A percentile compares a stretch with the other conserved stretches of the same genome.
phyloP scores from a whole-genome alignment of 495 filamentous ascomycete genomes.

The Chaetomium fimeti region DNA sequence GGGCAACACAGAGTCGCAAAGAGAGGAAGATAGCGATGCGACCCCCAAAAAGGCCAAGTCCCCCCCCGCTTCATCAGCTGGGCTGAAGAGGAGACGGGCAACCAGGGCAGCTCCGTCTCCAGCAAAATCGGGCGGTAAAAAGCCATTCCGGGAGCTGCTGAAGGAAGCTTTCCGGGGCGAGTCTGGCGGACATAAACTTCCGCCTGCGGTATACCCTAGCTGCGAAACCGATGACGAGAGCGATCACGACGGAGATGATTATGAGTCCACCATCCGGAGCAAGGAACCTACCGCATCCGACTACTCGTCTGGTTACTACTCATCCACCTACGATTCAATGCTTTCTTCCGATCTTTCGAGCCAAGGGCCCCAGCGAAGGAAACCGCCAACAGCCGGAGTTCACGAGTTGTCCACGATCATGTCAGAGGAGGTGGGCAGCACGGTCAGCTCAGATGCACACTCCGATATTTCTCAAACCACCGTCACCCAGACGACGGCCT shows the following conservation, averaged over 20 bases:
- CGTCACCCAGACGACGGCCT: slow-evolving; percentile 46
- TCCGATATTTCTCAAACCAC: slow-evolving; percentile 51
- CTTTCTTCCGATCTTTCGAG: slow-evolving; percentile 31
- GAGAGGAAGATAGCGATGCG: slow-evolving; percentile 32
- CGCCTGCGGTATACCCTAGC: slow-evolving; percentile 46
- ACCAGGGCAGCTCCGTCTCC: slow-evolving; percentile 46
- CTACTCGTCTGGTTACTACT: slow-evolving; percentile 32
- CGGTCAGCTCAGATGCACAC: slow-evolving; percentile 42
- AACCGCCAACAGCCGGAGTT: slow-evolving; percentile 61
- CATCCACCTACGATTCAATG: slow-evolving; percentile 37
- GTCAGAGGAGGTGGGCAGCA: slow-evolving; percentile 60
- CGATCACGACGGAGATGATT: slow-evolving; percentile 26
- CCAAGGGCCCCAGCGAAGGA: slow-evolving; percentile 39
- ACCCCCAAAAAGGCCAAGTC: slow-evolving; percentile 35
- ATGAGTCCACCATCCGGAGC: slow-evolving; percentile 29
- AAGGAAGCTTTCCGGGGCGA: slow-evolving; percentile 58
- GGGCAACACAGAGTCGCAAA: slow-evolving; percentile 19
- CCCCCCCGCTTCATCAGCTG: slow-evolving; percentile 33
- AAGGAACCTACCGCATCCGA: slow-evolving; percentile 30
- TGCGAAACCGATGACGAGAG: slow-evolving; percentile 36
- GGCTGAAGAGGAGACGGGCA: slow-evolving; percentile 49
- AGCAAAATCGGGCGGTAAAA: slow-evolving; percentile 40
- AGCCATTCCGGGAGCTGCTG: slow-evolving; percentile 49
- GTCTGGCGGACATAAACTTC: slow-evolving; percentile 46
- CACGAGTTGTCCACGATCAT: slow-evolving; percentile 73